These are phyloP conservation scores for Kwoniella heveanensis DNA, from an alignment of 768 basidiomycete genomes.

Conservation along the genomic window DNA sequence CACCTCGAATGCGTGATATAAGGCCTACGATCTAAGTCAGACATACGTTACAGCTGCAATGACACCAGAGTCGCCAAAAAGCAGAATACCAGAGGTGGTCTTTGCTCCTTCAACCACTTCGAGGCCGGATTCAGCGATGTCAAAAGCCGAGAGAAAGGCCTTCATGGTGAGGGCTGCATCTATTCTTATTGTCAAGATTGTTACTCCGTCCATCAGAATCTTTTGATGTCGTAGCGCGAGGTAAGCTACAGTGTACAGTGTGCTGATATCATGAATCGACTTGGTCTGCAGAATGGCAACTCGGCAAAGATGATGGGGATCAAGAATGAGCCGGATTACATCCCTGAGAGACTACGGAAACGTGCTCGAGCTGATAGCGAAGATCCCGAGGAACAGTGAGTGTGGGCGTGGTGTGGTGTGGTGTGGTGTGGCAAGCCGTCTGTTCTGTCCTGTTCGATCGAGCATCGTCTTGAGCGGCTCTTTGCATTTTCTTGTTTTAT, in stretches of 20 bases:
- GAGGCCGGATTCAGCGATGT: constrained; percentile 17
- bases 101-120: constrained; percentile 35
- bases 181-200: too few species aligned
- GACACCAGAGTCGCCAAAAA: neutral
- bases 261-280: too few species aligned
- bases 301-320: constrained; percentile 54
- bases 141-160: constrained; percentile 52
- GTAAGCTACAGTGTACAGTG: too few species aligned
- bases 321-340: constrained; percentile 20
- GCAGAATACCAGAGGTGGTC: constrained; percentile 47
- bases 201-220: too few species aligned
- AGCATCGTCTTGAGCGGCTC: too few species aligned
- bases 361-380: constrained; percentile 20
- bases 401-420: too few species aligned
- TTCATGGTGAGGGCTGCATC: constrained; percentile 51
- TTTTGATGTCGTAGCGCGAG: too few species aligned
- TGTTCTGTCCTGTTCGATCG: too few species aligned
- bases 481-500: too few species aligned
- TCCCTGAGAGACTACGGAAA: constrained; percentile 25
- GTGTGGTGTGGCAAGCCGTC: too few species aligned
- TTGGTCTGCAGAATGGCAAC: constrained; percentile 46
- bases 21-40: neutral
- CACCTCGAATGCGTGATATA: too few species aligned
- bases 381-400: constrained; percentile 47
- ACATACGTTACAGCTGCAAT: neutral